phyloP scores from a whole-genome alignment of 2,329 filamentous ascomycete genomes.

The Stemphylium beticola region DNA sequence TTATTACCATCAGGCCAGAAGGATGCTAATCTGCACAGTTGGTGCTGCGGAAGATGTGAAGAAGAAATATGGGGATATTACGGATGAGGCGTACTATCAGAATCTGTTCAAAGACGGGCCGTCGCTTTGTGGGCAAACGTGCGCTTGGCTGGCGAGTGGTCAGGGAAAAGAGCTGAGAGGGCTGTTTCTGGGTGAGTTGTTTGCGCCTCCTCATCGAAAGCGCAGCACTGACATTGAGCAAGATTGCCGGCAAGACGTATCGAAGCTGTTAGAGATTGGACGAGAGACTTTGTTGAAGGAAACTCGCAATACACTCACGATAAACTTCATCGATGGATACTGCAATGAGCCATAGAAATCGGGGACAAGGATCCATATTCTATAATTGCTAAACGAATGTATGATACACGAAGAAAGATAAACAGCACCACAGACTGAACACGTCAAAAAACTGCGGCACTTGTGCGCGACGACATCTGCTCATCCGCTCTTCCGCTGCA shows the following conservation, averaged over 20 bases:
- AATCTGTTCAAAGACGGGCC: constrained; percentile 38
- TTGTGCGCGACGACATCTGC: too few species aligned
- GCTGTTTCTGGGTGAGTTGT: constrained; percentile 30
- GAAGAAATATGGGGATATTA: constrained; percentile 36
- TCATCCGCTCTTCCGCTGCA: too few species aligned
- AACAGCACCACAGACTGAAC: too few species aligned
- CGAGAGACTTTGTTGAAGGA: constrained; percentile 34
- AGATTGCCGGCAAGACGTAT: constrained; percentile 42
- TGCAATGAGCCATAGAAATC: constrained; percentile 33
- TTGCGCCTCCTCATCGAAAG: accelerated
- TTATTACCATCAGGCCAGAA: accelerated
- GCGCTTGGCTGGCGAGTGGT: constrained; percentile 37
- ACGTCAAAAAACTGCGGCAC: too few species aligned
- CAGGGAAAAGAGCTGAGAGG: constrained; percentile 38
- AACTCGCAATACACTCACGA: constrained; percentile 34
- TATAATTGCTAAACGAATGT: background rate
- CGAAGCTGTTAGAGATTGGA: constrained; percentile 30
- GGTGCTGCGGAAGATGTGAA: constrained; percentile 29
- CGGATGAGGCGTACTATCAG: constrained; percentile 34
- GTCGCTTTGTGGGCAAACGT: constrained; percentile 39
- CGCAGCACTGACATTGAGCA: background rate
- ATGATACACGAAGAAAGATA: background rate
- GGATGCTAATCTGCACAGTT: constrained; percentile 20
- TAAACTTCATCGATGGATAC: constrained; percentile 42
- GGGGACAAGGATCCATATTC: background rate